Base-by-base conservation (phyloP, 495 filamentous ascomycete species). In the Hyaloscypha variabilis region DNA sequence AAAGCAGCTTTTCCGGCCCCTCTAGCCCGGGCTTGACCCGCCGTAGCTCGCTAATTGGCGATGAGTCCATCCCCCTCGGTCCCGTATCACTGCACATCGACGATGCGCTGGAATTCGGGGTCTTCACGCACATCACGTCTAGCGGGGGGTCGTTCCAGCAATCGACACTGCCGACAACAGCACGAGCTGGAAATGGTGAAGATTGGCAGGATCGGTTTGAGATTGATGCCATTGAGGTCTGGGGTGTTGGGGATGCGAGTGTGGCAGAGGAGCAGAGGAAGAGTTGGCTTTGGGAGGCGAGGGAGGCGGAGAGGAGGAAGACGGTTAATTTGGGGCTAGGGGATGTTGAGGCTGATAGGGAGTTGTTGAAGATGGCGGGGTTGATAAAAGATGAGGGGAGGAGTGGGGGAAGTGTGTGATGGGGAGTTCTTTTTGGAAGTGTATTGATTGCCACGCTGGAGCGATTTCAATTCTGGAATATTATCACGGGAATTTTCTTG, bases 121-220 rank as follows among this genome's bases (percentile, higher is more conserved):
- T 59, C 30, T 59, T 59, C 57, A 59, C 57, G 30, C 57, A 59
- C 36, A n/a, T 46, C 57, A 59, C 29, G 31, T 59, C 57, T 23
- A 26, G 30, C 24, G 36, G 17, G 13, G 30, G 57, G 2, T 59
- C 57, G 30, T 59, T 59, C 19, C 30, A 24, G 5, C 57, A 30
- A 3, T 59, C 57, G 30, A 59, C 8, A 25, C 17, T 59, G 30
- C 57, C 57, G 19, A n/a, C 28, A 17, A 42, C 29, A 4, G 57
- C 57, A 24, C 42, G 57, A 59, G 4, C 28, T 59, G 57, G 57
- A 2, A 39, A 59, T 39, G 28, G 11, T 31, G 55, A 6, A n/a
- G 57, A 59, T 36, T 59, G 57, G 57, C 57, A 59, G 19, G 57
- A 59, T 59, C 57, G 57, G 29, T 59, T 59, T 24, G 57, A 59